Base-by-base conservation (phyloP, 2,329 filamentous ascomycete genomes). In the Orbilia javanica region DNA sequence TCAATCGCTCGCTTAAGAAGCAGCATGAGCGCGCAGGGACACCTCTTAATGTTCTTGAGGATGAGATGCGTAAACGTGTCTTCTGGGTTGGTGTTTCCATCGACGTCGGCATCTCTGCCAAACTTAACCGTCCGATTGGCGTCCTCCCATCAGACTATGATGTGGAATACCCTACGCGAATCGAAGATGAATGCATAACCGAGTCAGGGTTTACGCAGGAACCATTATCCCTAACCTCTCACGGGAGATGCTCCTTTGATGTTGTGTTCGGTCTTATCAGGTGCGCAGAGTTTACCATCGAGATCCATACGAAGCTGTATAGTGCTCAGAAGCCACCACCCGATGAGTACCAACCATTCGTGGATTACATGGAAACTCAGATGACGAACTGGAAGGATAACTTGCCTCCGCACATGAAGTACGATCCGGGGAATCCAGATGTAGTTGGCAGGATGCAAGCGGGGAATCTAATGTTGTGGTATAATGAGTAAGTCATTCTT, bases 301-400 rank as follows among this genome's bases (percentile, higher is more conserved):
- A 94, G 77, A 88, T 96, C 84, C 94, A 91, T 83, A 88, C 89
- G 80, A 90, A 89, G 44, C 88, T 96, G n/a, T 94, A 95, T 84
- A 88, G 91, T 50, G 88, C 92, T 10, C 87, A 88, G 34, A 87
- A 89, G 63, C 88, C 90, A 48, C 86, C 90, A 20, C 80, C 69
- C 0, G 86, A 85, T n/a, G 87, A 86, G 36, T 95, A 96, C 82
- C 84, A 89, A 36, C 85, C 87, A 1, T 88, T 89, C 1, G 87
- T 96, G 31, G 87, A 88, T 52, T 86, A 87, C 0, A 86, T 96
- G 7, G 91, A 96, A 81, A 86, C 86, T 7, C 89, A 90, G 79
- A 85, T 93, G 15, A 85, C 87, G 22, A 85, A 86, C 10, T 93
- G 90, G 88, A 87, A 89, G 75, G 88, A 90, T 0, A 86, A 87